Percentiles rank a stretch among this genome's conserved stretches.
These are phyloP conservation scores for Binderoboletus segoi DNA, from an alignment of 1,284 basidiomycete species.

Conservation along the genomic window DNA sequence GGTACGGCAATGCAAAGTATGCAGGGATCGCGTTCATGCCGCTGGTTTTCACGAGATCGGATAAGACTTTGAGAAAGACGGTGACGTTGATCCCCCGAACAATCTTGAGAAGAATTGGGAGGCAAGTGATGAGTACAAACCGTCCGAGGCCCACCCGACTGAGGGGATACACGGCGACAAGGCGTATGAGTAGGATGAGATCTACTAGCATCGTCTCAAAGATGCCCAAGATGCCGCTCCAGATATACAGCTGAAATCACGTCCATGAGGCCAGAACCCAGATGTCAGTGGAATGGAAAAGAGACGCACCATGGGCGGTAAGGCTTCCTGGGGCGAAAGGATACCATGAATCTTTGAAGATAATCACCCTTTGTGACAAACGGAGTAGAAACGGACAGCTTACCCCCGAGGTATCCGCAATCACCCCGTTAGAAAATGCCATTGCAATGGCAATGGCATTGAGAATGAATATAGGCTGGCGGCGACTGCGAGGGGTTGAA, in stretches of 20 bases:
- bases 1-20: slow-evolving; percentile 7
- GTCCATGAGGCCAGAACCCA: no score
- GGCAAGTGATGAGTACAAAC: slow-evolving; percentile 17
- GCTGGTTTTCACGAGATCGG: not conserved
- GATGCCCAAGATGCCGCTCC: not conserved
- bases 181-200: slow-evolving; percentile 23
- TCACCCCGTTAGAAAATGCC: no score
- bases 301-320: no score
- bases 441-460: slow-evolving; percentile 11
- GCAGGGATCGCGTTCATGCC: not conserved
- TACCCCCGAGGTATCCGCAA: no score
- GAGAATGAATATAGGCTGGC: slow-evolving; percentile 29
- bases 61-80: no score
- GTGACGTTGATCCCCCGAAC: slow-evolving; percentile 13
- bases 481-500: slow-evolving; percentile 25
- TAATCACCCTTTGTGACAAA: no score
- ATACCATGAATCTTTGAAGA: no score
- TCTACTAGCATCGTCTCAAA: slow-evolving; percentile 22
- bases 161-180: slow-evolving; percentile 18
- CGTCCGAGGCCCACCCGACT: slow-evolving; percentile 12
- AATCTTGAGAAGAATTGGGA: slow-evolving; percentile 22
- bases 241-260: no score
- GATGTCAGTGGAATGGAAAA: no score
- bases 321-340: no score
- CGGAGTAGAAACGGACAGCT: no score